Conservation (phyloP, 305 asterid genomes). For the Andrographis paniculata region DNA sequence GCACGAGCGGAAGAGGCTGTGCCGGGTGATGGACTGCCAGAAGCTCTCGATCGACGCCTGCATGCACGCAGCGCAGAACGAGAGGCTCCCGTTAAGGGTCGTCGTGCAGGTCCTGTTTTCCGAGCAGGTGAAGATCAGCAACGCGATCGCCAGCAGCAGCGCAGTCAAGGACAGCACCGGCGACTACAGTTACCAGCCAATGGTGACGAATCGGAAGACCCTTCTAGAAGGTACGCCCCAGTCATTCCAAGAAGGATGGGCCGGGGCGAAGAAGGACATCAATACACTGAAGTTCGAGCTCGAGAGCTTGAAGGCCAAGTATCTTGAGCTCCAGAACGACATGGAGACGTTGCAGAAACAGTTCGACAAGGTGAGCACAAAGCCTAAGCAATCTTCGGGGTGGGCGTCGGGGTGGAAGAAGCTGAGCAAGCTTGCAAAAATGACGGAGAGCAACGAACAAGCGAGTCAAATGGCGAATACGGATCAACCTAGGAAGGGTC, state of each 20-base stretch:
- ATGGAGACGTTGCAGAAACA: conserved; percentile 56
- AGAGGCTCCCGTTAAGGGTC: conserved; percentile 57
- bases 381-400: conserved; percentile 46
- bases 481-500: conserved; percentile 37
- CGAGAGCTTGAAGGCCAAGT: conserved; percentile 52
- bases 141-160: conserved; percentile 40
- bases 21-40: conserved; percentile 79
- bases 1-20: conserved; percentile 69
- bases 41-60: conserved; percentile 70
- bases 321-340: conserved; percentile 47
- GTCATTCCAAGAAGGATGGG: conserved; percentile 76
- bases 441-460: conserved; percentile 31
- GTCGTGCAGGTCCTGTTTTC: conserved; percentile 71
- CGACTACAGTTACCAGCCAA: conserved; percentile 48
- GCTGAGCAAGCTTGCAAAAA: conserved; percentile 46
- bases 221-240: conserved; percentile 69
- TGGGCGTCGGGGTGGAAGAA: conserved; percentile 70
- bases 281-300: conserved; percentile 64
- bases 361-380: conserved; percentile 35
- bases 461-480: conserved; percentile 26
- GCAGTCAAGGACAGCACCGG: conserved; percentile 41
- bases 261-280: conserved; percentile 61
- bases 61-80: conserved; percentile 80
- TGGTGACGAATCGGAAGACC: conserved; percentile 44
- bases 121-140: conserved; percentile 65